Base-by-base conservation (phyloP, 257 asterid species). In the Euphrasia confusa region DNA sequence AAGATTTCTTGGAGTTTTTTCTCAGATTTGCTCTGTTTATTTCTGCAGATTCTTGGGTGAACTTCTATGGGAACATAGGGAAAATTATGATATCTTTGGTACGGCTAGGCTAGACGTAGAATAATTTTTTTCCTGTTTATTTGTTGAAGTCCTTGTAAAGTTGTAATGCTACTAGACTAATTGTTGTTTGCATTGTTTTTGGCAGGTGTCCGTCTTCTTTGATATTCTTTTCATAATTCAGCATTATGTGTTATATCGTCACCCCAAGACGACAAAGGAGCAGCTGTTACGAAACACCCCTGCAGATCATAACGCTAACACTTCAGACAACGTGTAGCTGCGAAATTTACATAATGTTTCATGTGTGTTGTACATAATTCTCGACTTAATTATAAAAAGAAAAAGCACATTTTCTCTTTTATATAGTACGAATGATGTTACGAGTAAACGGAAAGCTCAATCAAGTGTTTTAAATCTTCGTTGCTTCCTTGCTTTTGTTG, bases 41-140 rank as follows among this genome's bases (percentile, higher is more conserved):
- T 7, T 7, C 2, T 27, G 10, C 84, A 92, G 99, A 74, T 64
- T 92, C 99, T 0, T 81, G 88, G 95, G 84, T 89, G 71, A 92
- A 89, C 70, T 84, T 92, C 68, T 86, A 89, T 49, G 97, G 97
- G 21, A 92, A 89, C 81, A 81, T 89, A 2, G 99, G 99, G 66
- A 92, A 92, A 82, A 86, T 91, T 5, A 70, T 86, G 84, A 78
- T 92, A 74, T 92, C 99, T 42, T 50, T 92, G 97, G 97, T 92
- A 84, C 7, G 37, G 7, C 2, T 9, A 18, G 37, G 7, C 2
- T 9, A 18, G 8, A 17, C 18, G 0, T 48, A 13, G 26, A 50
- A 50, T 21, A 21, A 21, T 21, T 8, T 50, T 50, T 5, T 3
- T 5, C 2, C 54, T 48, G 56, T 30, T 52, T 18, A 48, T 45